Evolutionary conservation across 1,284 basidiomycete species (phyloP).

Genomic region (Ceratobasidium theobromae): DNA sequence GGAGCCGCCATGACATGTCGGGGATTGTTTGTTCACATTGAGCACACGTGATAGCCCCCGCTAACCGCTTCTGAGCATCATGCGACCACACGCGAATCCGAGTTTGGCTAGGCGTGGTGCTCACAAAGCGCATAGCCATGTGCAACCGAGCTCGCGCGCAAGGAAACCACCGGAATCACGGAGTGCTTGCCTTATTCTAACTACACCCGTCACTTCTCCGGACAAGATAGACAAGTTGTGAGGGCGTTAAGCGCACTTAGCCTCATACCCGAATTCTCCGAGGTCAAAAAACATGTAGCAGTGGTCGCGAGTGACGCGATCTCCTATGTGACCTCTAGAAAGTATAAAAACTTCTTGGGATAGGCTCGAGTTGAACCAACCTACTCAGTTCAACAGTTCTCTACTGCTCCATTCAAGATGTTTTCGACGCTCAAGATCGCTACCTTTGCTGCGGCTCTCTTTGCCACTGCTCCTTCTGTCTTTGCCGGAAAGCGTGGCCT

Average conservation of each 20-base stretch:
- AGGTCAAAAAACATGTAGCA: not conserved
- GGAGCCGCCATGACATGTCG: not conserved
- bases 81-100: not conserved
- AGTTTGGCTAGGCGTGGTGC: not conserved
- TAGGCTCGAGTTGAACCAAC: not conserved
- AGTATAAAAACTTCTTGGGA: no score
- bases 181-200: no score
- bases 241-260: not conserved
- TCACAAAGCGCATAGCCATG: not conserved
- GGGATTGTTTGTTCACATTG: not conserved
- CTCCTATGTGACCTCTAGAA: no score
- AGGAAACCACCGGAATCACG: no score
- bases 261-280: not conserved
- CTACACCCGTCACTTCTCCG: no score
- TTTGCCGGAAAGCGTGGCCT: conserved; percentile 19
- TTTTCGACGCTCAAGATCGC: not conserved
- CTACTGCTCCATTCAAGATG: not conserved
- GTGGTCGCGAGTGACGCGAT: no score
- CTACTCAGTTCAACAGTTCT: not conserved
- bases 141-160: no score
- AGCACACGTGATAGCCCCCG: not conserved
- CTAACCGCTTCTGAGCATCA: not conserved
- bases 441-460: not conserved
- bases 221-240: not conserved
- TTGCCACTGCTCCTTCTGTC: not conserved